phyloP scores from a whole-genome alignment of 371 early-diverging fungal species.

The Dichotomocladium elegans region DNA sequence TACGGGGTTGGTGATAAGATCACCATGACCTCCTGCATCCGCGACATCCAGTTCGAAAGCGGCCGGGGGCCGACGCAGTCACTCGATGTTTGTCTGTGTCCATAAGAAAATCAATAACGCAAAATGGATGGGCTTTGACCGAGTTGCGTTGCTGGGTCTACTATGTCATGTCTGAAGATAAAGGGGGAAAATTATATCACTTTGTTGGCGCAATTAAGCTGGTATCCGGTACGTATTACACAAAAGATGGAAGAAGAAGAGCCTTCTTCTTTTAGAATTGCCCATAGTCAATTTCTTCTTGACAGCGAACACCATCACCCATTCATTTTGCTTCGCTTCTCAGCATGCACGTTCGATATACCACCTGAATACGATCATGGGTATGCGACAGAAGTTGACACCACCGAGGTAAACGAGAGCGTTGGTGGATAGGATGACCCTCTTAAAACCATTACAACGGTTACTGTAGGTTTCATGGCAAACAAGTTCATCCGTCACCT shows the following conservation, averaged over 20 bases:
- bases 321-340: slow-evolving; percentile 77
- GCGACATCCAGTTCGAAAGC: slow-evolving; percentile 51
- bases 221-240: no score
- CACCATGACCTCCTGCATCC: slow-evolving; percentile 46
- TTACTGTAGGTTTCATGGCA: slow-evolving; percentile 50
- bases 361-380: slow-evolving; percentile 76
- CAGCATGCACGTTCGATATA: slow-evolving; percentile 80
- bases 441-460: neutral
- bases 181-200: slow-evolving; percentile 6
- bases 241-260: no score
- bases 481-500: slow-evolving; percentile 35
- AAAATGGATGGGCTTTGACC: slow-evolving; percentile 53
- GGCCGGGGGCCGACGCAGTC: slow-evolving; percentile 43
- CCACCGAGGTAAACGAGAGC: slow-evolving; percentile 51
- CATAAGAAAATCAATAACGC: slow-evolving; percentile 57
- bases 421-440: neutral
- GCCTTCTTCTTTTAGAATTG: neutral
- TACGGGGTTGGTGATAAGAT: slow-evolving; percentile 61
- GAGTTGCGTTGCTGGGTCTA: slow-evolving; percentile 73
- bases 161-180: slow-evolving; percentile 34
- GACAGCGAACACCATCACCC: slow-evolving; percentile 53
- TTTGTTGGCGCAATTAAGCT: neutral
- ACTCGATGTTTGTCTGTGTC: slow-evolving; percentile 63
- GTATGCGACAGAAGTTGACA: slow-evolving; percentile 64
- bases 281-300: slow-evolving; percentile 51